A percentile compares a stretch with the other conserved stretches of the same genome.
These are phyloP conservation scores for Ogataea populi-albae DNA, from an alignment of 805 yeast genomes.

Conservation along the genomic window DNA sequence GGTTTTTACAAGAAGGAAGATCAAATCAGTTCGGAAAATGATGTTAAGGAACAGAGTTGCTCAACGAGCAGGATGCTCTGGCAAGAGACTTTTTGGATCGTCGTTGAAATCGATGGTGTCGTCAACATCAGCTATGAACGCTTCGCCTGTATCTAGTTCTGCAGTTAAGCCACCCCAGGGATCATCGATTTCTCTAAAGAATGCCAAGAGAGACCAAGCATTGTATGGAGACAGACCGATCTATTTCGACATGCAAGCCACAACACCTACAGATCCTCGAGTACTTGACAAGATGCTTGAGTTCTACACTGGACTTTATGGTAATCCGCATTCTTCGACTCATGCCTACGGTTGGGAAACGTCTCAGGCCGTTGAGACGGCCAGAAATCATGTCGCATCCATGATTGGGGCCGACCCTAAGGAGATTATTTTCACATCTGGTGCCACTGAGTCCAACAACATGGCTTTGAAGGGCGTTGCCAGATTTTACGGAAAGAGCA, in stretches of 20 bases:
- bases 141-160: conserved; percentile 19
- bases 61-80: conserved; percentile 4
- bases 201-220: conserved; percentile 42
- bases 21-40: conserved; percentile 6
- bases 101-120: conserved; percentile 10
- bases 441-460: conserved; percentile 97
- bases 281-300: conserved; percentile 85
- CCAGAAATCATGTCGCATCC: conserved; percentile 77
- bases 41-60: conserved; percentile 1
- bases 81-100: conserved; percentile 6
- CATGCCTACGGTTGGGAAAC: conserved; percentile 99
- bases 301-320: conserved; percentile 88
- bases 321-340: conserved; percentile 96
- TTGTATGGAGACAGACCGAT: conserved; percentile 80
- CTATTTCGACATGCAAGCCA: conserved; percentile 95
- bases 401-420: conserved; percentile 92
- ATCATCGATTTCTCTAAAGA: conserved; percentile 42
- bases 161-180: conserved; percentile 43
- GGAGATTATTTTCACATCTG: conserved; percentile 94
- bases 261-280: conserved; percentile 97
- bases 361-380: conserved; percentile 83
- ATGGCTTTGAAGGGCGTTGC: conserved; percentile 96
- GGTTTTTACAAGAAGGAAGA: neutral
- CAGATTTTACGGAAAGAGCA: conserved; percentile 83
- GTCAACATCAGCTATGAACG: conserved; percentile 22